Percentiles rank a stretch among this genome's conserved stretches.
These are phyloP conservation scores for Colletotrichum zoysiae DNA, from an alignment of 2,329 filamentous ascomycete genomes.

Conservation along the genomic window DNA sequence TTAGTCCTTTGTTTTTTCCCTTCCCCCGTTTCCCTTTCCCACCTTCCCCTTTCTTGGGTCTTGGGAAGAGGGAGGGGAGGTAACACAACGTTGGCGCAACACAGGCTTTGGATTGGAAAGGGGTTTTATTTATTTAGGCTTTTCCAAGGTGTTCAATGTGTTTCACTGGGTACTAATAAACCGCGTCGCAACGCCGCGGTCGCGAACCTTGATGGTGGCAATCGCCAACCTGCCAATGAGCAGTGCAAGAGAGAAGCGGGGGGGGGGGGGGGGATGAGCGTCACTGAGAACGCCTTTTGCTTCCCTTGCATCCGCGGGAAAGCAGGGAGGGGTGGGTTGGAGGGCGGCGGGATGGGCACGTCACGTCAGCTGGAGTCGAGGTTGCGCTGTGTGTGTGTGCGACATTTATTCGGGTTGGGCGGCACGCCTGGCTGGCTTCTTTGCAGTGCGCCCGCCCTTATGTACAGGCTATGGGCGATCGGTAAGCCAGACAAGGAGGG, in stretches of 20 bases:
- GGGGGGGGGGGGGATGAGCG: too few relatives aligned
- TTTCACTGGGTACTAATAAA: slow-evolving; percentile 2
- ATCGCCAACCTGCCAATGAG: neutral
- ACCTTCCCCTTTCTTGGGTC: neutral
- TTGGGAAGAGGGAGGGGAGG: neutral
- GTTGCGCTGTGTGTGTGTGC: neutral
- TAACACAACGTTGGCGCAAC: slow-evolving; percentile 4
- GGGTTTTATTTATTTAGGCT: neutral
- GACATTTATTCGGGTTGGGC: slow-evolving; percentile 2
- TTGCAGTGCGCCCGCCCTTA: neutral
- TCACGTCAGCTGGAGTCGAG: neutral
- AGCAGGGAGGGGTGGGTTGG: neutral
- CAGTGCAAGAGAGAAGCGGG: neutral
- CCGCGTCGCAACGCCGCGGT: slow-evolving; percentile 4
- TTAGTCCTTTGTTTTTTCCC: neutral
- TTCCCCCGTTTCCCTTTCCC: neutral
- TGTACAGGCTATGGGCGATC: neutral
- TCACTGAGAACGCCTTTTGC: neutral
- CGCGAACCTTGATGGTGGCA: slow-evolving; percentile 9
- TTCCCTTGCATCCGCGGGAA: neutral
- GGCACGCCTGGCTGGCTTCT: neutral
- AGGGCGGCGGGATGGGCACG: neutral
- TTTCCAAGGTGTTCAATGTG: neutral
- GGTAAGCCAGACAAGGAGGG: neutral
- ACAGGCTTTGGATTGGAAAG: slow-evolving; percentile 13